phyloP scores from a whole-genome alignment of 768 basidiomycete species.

The Kwoniella dendrophila region DNA sequence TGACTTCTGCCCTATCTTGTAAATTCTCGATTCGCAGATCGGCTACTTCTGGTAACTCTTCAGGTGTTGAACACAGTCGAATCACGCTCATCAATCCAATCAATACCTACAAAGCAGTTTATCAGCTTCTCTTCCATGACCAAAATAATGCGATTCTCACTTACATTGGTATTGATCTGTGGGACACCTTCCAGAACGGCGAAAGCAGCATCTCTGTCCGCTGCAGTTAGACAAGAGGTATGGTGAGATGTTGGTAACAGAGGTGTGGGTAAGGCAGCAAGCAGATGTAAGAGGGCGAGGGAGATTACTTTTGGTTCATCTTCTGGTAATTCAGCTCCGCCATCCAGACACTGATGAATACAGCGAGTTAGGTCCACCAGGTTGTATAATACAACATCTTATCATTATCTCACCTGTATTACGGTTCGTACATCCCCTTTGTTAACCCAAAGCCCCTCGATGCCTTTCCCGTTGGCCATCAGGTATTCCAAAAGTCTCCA shows the following conservation, averaged over 20 bases:
- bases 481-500: slow-evolving; percentile 45
- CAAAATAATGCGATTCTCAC: slow-evolving; percentile 5
- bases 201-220: slow-evolving; percentile 45
- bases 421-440: slow-evolving; percentile 19
- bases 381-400: neutral
- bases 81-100: slow-evolving; percentile 44
- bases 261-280: slow-evolving; percentile 31
- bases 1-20: neutral
- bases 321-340: slow-evolving; percentile 13
- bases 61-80: slow-evolving; percentile 25
- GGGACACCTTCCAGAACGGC: slow-evolving; percentile 39
- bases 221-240: slow-evolving; percentile 24
- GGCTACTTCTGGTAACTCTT: neutral
- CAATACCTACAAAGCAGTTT: slow-evolving; percentile 19
- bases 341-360: slow-evolving; percentile 30
- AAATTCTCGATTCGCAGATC: neutral
- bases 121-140: slow-evolving; percentile 10
- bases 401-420: slow-evolving; percentile 35
- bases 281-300: slow-evolving; percentile 31
- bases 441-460: slow-evolving; percentile 26
- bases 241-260: slow-evolving; percentile 32
- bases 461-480: slow-evolving; percentile 31
- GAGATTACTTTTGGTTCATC: slow-evolving; percentile 8
- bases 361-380: neutral
- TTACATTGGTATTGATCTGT: slow-evolving; percentile 45